A percentile compares a stretch with the other conserved stretches of the same genome.
Conservation (phyloP, 192 early-diverging fungal genomes). For the Coemansia sp. region DNA sequence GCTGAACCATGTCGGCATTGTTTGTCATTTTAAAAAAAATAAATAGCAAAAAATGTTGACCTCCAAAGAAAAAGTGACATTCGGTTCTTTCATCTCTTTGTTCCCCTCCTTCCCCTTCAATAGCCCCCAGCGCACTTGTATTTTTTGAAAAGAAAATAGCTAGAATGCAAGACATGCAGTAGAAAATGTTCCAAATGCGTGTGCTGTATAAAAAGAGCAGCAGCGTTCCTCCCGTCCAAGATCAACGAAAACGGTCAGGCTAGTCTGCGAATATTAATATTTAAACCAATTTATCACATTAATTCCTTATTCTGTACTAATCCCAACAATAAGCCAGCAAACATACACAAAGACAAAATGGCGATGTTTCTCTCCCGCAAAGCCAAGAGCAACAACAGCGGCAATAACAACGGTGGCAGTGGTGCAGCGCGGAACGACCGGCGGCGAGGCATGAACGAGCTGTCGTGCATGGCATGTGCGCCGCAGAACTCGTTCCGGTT, state of each 20-base stretch:
- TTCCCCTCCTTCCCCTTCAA: neutral
- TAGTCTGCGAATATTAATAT: no score
- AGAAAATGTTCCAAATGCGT: no score
- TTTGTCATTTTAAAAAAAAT: neutral
- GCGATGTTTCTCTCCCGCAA: neutral
- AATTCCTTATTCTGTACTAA: no score
- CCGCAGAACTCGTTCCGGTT: conserved; percentile 6
- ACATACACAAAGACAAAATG: neutral
- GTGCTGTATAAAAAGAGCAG: no score
- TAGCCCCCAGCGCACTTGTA: neutral
- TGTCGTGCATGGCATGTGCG: conserved; percentile 3
- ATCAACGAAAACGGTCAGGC: no score
- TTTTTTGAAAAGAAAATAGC: neutral
- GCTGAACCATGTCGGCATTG: neutral
- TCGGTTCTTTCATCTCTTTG: neutral
- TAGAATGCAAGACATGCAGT: no score
- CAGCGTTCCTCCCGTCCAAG: no score
- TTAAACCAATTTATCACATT: no score
- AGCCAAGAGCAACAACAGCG: neutral
- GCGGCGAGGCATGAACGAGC: neutral
- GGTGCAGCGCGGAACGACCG: neutral
- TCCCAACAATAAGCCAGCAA: no score
- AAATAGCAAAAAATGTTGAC: neutral
- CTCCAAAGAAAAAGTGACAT: conserved; percentile 2
- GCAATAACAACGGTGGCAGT: neutral